Base-by-base conservation (phyloP, 768 basidiomycete species). In the Mycena rebaudengoi region DNA sequence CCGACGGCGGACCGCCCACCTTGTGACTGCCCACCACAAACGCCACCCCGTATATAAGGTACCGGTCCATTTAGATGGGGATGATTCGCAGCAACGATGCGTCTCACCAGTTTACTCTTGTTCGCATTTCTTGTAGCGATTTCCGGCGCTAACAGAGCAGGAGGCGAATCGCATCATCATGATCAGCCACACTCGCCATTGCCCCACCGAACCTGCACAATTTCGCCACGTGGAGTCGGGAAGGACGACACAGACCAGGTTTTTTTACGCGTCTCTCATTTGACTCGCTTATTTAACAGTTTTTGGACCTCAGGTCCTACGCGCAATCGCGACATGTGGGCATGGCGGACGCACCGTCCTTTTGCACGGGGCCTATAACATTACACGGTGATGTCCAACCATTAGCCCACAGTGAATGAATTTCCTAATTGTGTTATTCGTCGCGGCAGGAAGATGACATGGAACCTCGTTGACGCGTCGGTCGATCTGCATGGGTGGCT, bases 401-500 rank as follows among this genome's bases (percentile, higher is more conserved):
- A 18, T 28, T 33, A 23, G 33, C 11, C 8, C 13, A 23, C n/a
- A n/a, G n/a, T 21, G 13, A 16, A 20, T 39, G n/a, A n/a, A n/a
- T 43, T 28, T 20, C 10, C 23, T 21, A 28, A 16, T 29, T n/a
- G 20, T 4, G 2, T 21, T n/a, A n/a, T n/a, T 43, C 25, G n/a
- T n/a, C 7, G 18, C 37, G 18, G 52, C 29, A 80, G 78, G 57
- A 79, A 78, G 55, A 78, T 80, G 79, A 76, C 75, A 0, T 80
- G 79, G 79, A 59, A 79, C 60, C 68, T 79, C 4, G 70, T 69
- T 3, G 62, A 72, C n/a, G 67, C 75, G 5, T 69, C 58, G 3
- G 74, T 64, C 21, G 63, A 59, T 29, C 40, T 64, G 25, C 60
- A 56, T 77, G 78, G 78, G 2, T 73, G 60, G 32, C 67, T 80